These are phyloP conservation scores for Ustilago loliicola DNA, from an alignment of 1,284 basidiomycete genomes.

Conservation along the genomic window DNA sequence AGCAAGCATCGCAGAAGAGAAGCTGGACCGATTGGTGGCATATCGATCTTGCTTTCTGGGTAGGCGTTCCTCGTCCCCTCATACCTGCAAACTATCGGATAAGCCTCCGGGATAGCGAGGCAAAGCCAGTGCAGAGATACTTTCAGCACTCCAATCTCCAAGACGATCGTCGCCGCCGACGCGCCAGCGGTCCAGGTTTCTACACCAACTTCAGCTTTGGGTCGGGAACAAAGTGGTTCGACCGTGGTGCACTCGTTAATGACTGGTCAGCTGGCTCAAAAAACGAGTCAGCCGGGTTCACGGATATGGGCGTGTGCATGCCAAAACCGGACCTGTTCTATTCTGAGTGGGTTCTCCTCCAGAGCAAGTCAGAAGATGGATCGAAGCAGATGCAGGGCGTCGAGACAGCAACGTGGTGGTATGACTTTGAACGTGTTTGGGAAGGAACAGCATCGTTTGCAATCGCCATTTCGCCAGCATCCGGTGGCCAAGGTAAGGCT, in stretches of 20 bases:
- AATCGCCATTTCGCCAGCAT: background rate
- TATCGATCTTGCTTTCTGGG: slow-evolving; percentile 51
- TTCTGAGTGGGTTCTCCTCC: slow-evolving; percentile 10
- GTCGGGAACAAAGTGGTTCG: slow-evolving; percentile 55
- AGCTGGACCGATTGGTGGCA: slow-evolving; percentile 59
- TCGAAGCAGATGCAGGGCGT: background rate
- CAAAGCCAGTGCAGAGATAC: slow-evolving; percentile 25
- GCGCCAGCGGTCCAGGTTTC: slow-evolving; percentile 22
- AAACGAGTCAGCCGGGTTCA: slow-evolving; percentile 26
- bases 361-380: background rate
- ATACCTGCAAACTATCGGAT: background rate
- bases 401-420: slow-evolving; percentile 6
- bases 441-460: slow-evolving; percentile 23
- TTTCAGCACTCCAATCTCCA: slow-evolving; percentile 21
- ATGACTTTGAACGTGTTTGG: slow-evolving; percentile 26
- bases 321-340: slow-evolving; percentile 49
- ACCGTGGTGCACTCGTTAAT: slow-evolving; percentile 40
- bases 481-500: background rate
- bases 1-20: slow-evolving; percentile 12
- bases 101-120: background rate
- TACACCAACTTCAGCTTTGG: slow-evolving; percentile 60
- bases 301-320: slow-evolving; percentile 48
- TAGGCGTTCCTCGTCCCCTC: background rate
- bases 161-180: background rate
- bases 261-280: slow-evolving; percentile 6